Percentiles rank a stretch among this genome's conserved stretches.
Evolutionary conservation across 2,329 filamentous ascomycete genomes (phyloP).

Genomic region (Sarocladium kiliense): DNA sequence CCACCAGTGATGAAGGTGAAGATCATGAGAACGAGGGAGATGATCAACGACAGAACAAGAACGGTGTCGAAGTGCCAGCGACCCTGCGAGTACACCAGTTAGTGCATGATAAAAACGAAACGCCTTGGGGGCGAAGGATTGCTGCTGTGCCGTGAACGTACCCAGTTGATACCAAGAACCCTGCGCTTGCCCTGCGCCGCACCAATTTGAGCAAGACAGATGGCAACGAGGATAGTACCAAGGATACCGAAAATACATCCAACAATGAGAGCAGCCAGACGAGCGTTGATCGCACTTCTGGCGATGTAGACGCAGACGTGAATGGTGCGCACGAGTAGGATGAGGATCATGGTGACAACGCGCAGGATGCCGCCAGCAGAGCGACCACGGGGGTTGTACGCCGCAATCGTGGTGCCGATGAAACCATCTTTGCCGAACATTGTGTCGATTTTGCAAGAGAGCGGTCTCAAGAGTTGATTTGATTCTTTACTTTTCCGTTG

Average conservation of each 20-base stretch:
- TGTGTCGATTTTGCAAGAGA: not conserved
- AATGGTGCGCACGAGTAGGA: not conserved
- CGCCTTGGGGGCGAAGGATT: not conserved
- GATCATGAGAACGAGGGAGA: not conserved
- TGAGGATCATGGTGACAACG: not conserved
- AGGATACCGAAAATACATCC: slow-evolving; percentile 1
- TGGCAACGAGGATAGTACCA: not conserved
- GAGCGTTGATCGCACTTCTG: not conserved
- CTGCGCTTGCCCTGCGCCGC: not conserved
- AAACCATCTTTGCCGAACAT: slow-evolving; percentile 3
- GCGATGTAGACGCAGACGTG: slow-evolving; percentile 2
- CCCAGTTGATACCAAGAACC: slow-evolving; percentile 1
- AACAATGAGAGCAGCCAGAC: not conserved
- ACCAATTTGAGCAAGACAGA: not conserved
- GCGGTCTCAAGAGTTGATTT: not conserved
- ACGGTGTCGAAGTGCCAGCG: slow-evolving; percentile 3
- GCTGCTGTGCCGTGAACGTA: not conserved
- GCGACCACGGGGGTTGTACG: slow-evolving; percentile 2
- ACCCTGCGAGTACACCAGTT: not conserved
- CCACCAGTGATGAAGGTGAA: not conserved
- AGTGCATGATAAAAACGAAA: not conserved
- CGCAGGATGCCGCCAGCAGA: not conserved
- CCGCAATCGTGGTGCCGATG: not conserved
- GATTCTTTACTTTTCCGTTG: not conserved
- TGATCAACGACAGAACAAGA: not conserved